Conservation (phyloP, 768 basidiomycete species). For the Dentipellis sp. region DNA sequence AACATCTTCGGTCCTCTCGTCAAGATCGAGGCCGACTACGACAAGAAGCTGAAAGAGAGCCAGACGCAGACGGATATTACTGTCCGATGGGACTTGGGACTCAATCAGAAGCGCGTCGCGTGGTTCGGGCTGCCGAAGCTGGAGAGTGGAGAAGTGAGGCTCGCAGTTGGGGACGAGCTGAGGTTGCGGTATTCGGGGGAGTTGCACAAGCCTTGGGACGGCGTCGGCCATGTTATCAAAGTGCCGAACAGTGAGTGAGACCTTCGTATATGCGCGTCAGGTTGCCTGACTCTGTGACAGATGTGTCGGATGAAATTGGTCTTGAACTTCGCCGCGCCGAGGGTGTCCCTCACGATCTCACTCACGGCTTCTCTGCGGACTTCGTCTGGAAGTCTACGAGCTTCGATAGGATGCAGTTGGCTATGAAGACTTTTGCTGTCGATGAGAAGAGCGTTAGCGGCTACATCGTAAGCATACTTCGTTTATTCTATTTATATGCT, state of each 20-base stretch:
- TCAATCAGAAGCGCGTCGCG: constrained; percentile 98
- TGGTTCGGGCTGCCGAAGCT: constrained; percentile 97
- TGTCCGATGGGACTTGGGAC: constrained; percentile 93
- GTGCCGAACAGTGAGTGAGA: constrained; percentile 85
- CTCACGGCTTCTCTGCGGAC: constrained; percentile 93
- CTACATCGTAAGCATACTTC: constrained; percentile 67
- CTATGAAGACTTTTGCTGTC: constrained; percentile 99
- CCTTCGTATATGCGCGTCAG: not conserved
- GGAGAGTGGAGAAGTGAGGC: constrained; percentile 93
- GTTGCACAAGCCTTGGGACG: constrained; percentile 91
- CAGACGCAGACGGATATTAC: constrained; percentile 97
- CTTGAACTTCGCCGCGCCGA: constrained; percentile 86
- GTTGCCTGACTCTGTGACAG: constrained; percentile 30
- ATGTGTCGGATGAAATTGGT: constrained; percentile 97
- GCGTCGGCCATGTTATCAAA: constrained; percentile 97
- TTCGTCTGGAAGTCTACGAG: constrained; percentile 99
- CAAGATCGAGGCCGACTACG: constrained; percentile 99
- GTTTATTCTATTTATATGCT: not conserved
- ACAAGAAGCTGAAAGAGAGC: constrained; percentile 94
- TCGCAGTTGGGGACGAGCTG: constrained; percentile 95
- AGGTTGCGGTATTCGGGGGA: constrained; percentile 84
- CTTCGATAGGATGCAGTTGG: constrained; percentile 98
- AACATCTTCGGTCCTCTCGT: constrained; percentile 99
- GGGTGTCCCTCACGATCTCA: constrained; percentile 88
- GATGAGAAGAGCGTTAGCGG: constrained; percentile 99